Conservation (phyloP, 2,329 filamentous ascomycete genomes). For the Apiospora malaysiana region DNA sequence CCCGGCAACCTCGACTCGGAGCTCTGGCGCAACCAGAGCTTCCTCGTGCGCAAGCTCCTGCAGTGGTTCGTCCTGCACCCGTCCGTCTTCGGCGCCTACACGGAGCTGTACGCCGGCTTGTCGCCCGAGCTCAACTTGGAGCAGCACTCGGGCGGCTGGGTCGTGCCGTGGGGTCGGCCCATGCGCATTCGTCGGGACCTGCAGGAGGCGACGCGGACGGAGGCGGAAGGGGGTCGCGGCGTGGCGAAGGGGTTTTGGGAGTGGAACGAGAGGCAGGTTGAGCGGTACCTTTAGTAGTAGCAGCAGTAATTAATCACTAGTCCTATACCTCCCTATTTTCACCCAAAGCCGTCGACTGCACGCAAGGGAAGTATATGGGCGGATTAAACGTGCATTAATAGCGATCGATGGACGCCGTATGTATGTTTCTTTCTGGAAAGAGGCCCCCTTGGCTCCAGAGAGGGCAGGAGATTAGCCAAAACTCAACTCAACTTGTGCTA, state of each 20-base stretch:
- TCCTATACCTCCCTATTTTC: too few relatives aligned
- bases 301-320: too few relatives aligned
- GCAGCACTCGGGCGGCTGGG: slow-evolving; percentile 40
- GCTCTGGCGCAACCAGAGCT: slow-evolving; percentile 33
- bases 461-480: too few relatives aligned
- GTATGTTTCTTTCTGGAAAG: too few relatives aligned
- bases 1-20: slow-evolving; percentile 38
- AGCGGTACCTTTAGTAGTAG: slow-evolving; percentile 32
- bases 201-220: slow-evolving; percentile 36
- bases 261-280: slow-evolving; percentile 49
- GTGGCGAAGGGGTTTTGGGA: slow-evolving; percentile 49
- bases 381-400: too few relatives aligned
- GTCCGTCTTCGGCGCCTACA: slow-evolving; percentile 45
- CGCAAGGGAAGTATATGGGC: too few relatives aligned
- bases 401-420: too few relatives aligned
- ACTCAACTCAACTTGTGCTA: too few relatives aligned
- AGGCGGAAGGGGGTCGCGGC: slow-evolving; percentile 45
- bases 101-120: slow-evolving; percentile 48
- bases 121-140: slow-evolving; percentile 42
- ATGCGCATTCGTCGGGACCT: slow-evolving; percentile 41
- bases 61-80: slow-evolving; percentile 27
- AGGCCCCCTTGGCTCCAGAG: too few relatives aligned
- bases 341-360: too few relatives aligned
- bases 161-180: slow-evolving; percentile 55
- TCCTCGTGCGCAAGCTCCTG: slow-evolving; percentile 22